Percentiles rank a stretch among this genome's conserved stretches.
These are phyloP conservation scores for Pachysandra terminalis DNA, from an alignment of 164 flowering plant genomes.

Conservation along the genomic window DNA sequence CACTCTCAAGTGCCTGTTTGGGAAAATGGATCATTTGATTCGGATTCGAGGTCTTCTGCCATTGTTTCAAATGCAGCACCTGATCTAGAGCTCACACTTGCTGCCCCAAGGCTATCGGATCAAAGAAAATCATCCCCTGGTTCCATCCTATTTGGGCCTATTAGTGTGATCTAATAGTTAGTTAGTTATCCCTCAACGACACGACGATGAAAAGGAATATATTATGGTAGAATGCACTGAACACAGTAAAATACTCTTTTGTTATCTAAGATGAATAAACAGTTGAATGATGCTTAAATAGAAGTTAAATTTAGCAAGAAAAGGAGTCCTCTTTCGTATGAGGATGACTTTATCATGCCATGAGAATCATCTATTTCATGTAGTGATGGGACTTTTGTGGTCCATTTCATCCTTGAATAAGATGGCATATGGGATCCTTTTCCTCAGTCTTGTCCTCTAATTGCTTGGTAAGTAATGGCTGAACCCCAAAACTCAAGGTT, in stretches of 20 bases:
- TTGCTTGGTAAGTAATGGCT: not conserved
- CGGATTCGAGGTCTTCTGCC: slow-evolving; percentile 7
- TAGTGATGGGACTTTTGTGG: not conserved
- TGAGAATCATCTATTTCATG: not conserved
- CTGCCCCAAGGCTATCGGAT: slow-evolving; percentile 35
- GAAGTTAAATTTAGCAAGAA: not conserved
- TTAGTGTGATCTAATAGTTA: slow-evolving; percentile 37
- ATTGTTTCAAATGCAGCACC: slow-evolving; percentile 9
- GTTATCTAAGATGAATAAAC: not conserved
- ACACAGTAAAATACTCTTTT: not conserved
- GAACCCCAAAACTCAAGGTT: not conserved
- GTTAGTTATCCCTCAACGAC: not conserved
- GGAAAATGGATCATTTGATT: slow-evolving; percentile 12
- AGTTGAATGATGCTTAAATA: not conserved
- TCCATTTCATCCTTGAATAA: not conserved
- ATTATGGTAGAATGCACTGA: not conserved
- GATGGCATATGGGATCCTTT: not conserved
- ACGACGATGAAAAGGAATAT: not conserved
- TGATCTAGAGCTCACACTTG: slow-evolving; percentile 56
- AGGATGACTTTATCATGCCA: not conserved
- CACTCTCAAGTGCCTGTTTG: slow-evolving; percentile 8
- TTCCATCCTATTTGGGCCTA: slow-evolving; percentile 31
- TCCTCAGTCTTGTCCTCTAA: not conserved
- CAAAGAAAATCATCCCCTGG: slow-evolving; percentile 26
- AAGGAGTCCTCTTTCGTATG: not conserved